Percentiles rank a stretch among this genome's conserved stretches.
Conservation (phyloP, 768 basidiomycete species). For the Leucocoprinus birnbaumii region DNA sequence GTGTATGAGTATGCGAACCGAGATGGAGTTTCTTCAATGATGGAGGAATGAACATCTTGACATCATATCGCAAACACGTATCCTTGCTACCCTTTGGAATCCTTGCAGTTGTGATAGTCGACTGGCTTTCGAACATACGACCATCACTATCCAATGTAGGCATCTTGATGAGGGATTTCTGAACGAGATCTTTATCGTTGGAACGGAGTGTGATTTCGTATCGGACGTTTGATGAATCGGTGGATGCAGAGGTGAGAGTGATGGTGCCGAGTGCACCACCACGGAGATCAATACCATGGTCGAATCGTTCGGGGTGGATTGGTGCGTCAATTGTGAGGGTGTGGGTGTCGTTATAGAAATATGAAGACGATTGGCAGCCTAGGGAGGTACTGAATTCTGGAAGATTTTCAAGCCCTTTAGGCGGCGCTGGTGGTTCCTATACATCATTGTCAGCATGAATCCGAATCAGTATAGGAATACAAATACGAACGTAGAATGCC, state of each 20-base stretch:
- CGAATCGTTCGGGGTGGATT: constrained; percentile 28
- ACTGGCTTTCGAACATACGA: constrained; percentile 29
- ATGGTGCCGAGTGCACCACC: constrained; percentile 52
- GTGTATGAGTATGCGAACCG: constrained; percentile 37
- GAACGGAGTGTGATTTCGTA: constrained; percentile 49
- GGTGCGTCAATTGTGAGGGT: constrained; percentile 33
- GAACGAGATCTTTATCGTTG: constrained; percentile 36
- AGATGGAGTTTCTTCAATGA: constrained; percentile 47
- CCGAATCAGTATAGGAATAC: not conserved
- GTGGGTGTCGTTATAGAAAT: constrained; percentile 40
- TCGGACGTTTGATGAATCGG: constrained; percentile 37
- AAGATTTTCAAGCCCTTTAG: constrained; percentile 54
- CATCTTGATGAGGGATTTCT: constrained; percentile 32
- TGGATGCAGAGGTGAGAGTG: constrained; percentile 39
- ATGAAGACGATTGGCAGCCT: constrained; percentile 42
- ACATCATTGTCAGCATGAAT: no score
- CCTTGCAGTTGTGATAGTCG: constrained; percentile 35
- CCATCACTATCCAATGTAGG: constrained; percentile 30
- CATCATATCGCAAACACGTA: constrained; percentile 54
- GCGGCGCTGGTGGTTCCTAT: constrained; percentile 32
- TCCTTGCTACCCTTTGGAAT: constrained; percentile 16
- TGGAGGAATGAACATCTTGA: constrained; percentile 48
- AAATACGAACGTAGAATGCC: constrained; percentile 41
- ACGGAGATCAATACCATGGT: constrained; percentile 45
- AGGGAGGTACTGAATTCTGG: constrained; percentile 52